Percentiles rank a stretch among this genome's conserved stretches.
phyloP scores from a whole-genome alignment of 768 basidiomycete species.

The Hygrophorus pudorinus region DNA sequence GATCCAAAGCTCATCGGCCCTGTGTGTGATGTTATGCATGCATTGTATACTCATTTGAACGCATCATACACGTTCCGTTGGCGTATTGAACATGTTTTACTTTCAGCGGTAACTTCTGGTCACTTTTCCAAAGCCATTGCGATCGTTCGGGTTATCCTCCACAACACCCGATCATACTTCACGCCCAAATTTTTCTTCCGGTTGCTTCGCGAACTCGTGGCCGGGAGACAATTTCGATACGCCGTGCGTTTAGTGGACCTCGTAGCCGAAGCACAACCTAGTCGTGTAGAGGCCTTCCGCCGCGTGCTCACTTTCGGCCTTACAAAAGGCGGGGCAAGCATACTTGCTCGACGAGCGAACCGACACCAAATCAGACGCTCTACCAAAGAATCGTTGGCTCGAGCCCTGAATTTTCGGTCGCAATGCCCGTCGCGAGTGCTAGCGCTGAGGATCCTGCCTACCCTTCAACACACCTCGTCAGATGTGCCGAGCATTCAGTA shows the following conservation, averaged over 20 bases:
- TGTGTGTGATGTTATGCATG: constrained; percentile 25
- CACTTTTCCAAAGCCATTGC: constrained; percentile 26
- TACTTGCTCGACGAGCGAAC: constrained; percentile 16
- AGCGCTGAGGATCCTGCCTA: constrained; percentile 14
- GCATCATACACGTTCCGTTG: constrained; percentile 27
- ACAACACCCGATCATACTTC: constrained; percentile 28
- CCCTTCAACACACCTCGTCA: constrained; percentile 16
- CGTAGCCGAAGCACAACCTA: constrained; percentile 12
- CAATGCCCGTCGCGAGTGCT: constrained; percentile 10
- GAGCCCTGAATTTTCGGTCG: constrained; percentile 17
- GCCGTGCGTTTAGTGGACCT: constrained; percentile 23
- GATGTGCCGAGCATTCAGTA: constrained; percentile 20
- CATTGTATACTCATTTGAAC: constrained; percentile 23
- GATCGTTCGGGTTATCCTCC: constrained; percentile 30
- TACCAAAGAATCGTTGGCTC: constrained; percentile 16
- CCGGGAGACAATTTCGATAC: constrained; percentile 25
- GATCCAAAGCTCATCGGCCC: constrained; percentile 19
- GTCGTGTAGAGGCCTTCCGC: constrained; percentile 19
- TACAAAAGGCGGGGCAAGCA: constrained; percentile 20
- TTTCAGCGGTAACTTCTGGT: constrained; percentile 26
- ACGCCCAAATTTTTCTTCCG: constrained; percentile 26
- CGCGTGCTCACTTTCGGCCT: constrained; percentile 22
- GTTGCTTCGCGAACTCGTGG: constrained; percentile 30
- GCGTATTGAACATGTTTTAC: constrained; percentile 38
- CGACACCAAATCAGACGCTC: constrained; percentile 4